These are phyloP conservation scores for Begonia fuchsioides DNA, from an alignment of 306 rosid genomes.

Conservation along the genomic window DNA sequence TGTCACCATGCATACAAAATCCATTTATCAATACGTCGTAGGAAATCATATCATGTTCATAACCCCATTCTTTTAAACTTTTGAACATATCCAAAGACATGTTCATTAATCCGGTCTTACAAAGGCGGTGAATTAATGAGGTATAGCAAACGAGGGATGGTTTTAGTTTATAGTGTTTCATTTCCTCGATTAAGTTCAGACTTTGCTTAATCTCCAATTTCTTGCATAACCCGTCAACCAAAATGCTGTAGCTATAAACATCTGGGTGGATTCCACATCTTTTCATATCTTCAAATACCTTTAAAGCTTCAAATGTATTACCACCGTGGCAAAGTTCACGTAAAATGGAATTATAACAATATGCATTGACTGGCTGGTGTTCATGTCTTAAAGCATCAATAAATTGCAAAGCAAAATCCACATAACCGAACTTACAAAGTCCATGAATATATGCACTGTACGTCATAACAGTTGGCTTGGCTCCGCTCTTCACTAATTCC, in stretches of 20 bases:
- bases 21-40: conserved; percentile 39
- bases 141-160: conserved; percentile 44
- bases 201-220: conserved; percentile 24
- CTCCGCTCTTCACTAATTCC: conserved; percentile 28
- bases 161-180: conserved; percentile 20
- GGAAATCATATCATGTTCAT: conserved; percentile 22
- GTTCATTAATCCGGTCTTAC: conserved; percentile 27
- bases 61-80: conserved; percentile 19
- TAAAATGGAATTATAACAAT: conserved; percentile 40
- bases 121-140: conserved; percentile 34
- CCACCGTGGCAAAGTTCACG: conserved; percentile 34
- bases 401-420: conserved; percentile 22
- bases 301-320: conserved; percentile 19
- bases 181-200: conserved; percentile 27
- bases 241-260: conserved; percentile 49
- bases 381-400: conserved; percentile 20
- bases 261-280: conserved; percentile 31
- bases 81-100: conserved; percentile 14
- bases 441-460: conserved; percentile 43
- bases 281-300: conserved; percentile 42
- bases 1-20: conserved; percentile 29
- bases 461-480: conserved; percentile 36
- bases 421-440: conserved; percentile 37
- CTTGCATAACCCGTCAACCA: conserved; percentile 36
- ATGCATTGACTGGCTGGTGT: conserved; percentile 26